Conservation (phyloP, 495 filamentous ascomycete species). For the Daldinia vernicosa region DNA sequence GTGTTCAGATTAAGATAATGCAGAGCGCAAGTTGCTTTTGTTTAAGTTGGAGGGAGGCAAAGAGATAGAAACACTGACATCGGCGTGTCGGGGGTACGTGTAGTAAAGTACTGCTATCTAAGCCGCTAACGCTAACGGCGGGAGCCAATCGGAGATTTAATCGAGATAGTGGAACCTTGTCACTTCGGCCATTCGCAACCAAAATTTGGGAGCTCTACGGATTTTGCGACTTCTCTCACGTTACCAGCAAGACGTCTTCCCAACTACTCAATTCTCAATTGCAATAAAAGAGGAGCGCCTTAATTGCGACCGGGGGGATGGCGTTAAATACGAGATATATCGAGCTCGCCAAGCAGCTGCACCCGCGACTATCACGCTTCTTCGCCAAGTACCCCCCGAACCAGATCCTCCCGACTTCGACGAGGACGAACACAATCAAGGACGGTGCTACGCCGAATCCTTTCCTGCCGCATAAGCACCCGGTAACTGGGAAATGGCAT, state of each 20-base stretch:
- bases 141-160: slow-evolving; percentile 35
- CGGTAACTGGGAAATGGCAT: slow-evolving; percentile 78
- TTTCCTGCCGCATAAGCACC: slow-evolving; percentile 76
- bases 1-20: neutral
- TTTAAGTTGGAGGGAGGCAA: slow-evolving; percentile 21
- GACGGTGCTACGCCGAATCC: slow-evolving; percentile 68
- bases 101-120: slow-evolving; percentile 1
- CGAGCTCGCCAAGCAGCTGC: slow-evolving; percentile 71
- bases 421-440: slow-evolving; percentile 47
- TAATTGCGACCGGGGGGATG: slow-evolving; percentile 16
- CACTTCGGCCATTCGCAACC: slow-evolving; percentile 14
- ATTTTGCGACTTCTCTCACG: slow-evolving; percentile 15
- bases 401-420: slow-evolving; percentile 56
- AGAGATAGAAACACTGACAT: slow-evolving; percentile 10
- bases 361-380: slow-evolving; percentile 81
- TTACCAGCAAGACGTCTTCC: slow-evolving; percentile 18
- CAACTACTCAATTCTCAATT: slow-evolving; percentile 6
- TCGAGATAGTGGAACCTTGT: slow-evolving; percentile 14
- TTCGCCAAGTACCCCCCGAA: slow-evolving; percentile 86
- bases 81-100: slow-evolving; percentile 27
- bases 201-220: slow-evolving; percentile 29
- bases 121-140: slow-evolving; percentile 17
- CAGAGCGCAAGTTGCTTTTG: slow-evolving; percentile 10
- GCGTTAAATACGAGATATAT: slow-evolving; percentile 52
- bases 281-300: neutral